phyloP scores from a whole-genome alignment of 1,139 yeast species.

The Lodderomyces theae region DNA sequence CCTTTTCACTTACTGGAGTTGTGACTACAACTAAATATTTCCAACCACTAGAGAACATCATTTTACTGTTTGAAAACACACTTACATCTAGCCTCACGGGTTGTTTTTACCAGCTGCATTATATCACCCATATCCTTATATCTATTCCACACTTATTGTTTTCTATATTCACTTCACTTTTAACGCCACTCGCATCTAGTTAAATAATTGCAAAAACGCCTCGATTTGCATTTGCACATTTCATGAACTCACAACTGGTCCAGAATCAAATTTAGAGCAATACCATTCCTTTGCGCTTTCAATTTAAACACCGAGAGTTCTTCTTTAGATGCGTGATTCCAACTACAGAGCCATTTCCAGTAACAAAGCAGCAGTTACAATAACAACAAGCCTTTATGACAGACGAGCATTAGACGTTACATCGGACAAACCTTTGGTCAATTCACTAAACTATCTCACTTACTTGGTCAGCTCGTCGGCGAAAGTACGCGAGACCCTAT shows the following conservation, averaged over 20 bases:
- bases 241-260: background rate
- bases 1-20: too few species aligned
- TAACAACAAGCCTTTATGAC: constrained; percentile 85
- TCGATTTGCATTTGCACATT: background rate
- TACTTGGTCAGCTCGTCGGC: constrained; percentile 83
- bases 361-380: constrained; percentile 87
- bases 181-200: constrained; percentile 1
- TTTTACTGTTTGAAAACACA: too few species aligned
- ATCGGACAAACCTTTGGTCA: constrained; percentile 84
- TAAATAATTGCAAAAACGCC: too few species aligned
- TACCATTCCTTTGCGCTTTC: background rate
- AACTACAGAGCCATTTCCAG: constrained; percentile 75
- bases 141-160: too few species aligned
- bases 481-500: constrained; percentile 84
- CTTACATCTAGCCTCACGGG: too few species aligned
- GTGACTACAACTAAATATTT: too few species aligned
- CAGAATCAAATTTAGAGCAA: background rate
- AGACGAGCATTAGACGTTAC: constrained; percentile 91
- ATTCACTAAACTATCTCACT: constrained; percentile 85
- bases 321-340: constrained; percentile 73
- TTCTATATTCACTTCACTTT: background rate
- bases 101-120: too few species aligned
- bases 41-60: too few species aligned
- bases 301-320: background rate
- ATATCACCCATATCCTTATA: too few species aligned